These are phyloP conservation scores for Pseudoturritis turrita DNA, from an alignment of 345 rosid genomes.

Conservation along the genomic window DNA sequence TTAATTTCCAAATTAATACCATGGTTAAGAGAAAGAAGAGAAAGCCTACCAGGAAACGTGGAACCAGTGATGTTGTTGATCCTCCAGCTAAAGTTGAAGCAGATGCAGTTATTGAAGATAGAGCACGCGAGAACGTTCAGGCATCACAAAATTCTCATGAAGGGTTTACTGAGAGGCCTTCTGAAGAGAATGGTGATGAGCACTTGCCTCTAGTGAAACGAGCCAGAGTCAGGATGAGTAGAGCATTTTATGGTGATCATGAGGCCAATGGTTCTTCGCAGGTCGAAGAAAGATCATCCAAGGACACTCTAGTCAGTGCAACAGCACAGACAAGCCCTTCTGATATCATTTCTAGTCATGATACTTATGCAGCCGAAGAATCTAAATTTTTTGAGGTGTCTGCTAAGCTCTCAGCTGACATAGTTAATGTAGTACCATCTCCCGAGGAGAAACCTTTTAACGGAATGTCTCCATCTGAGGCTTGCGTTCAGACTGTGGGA, in stretches of 20 bases:
- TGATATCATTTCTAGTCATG: constrained; percentile 15
- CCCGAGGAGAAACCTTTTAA: constrained; percentile 30
- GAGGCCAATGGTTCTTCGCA: constrained; percentile 29
- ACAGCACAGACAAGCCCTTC: constrained; percentile 39
- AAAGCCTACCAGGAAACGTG: constrained; percentile 62
- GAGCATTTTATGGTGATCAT: constrained; percentile 39
- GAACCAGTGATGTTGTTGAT: constrained; percentile 40
- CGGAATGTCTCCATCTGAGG: constrained; percentile 32
- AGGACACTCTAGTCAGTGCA: constrained; percentile 34
- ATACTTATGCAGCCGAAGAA: constrained; percentile 39
- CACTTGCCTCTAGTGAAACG: constrained; percentile 91
- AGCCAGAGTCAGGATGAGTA: constrained; percentile 94
- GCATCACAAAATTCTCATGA: constrained; percentile 38
- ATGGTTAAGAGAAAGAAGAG: constrained; percentile 71
- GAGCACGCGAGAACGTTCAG: constrained; percentile 27
- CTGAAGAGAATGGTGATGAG: constrained; percentile 83
- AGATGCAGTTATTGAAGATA: constrained; percentile 36
- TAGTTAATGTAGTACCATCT: constrained; percentile 10
- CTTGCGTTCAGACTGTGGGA: constrained; percentile 24
- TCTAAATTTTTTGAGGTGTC: constrained; percentile 29
- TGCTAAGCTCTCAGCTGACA: constrained; percentile 35
- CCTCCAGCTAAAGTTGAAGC: constrained; percentile 35
- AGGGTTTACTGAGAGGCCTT: constrained; percentile 35
- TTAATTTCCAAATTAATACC: constrained; percentile 61
- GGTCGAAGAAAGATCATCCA: constrained; percentile 41